These are phyloP conservation scores for Ampelocalamus luodianensis DNA, from an alignment of 176 grass and related monocot genomes.

Conservation along the genomic window DNA sequence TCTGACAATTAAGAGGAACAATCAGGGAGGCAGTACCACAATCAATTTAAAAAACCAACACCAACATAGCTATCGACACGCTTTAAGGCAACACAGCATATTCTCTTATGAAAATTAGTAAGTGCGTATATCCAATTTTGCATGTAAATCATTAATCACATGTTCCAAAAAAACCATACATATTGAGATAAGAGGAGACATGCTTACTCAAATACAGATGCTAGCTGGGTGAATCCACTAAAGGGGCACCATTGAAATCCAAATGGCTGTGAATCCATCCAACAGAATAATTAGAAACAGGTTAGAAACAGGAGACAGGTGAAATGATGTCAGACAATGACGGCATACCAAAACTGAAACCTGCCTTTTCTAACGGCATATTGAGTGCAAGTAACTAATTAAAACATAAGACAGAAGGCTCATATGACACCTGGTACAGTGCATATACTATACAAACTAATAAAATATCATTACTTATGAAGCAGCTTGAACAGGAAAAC, in stretches of 20 bases:
- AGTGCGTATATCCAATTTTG: background rate
- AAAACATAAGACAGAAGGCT: constrained; percentile 1
- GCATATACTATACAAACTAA: background rate
- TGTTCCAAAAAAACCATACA: background rate
- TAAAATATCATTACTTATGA: constrained; percentile 6
- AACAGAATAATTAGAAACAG: constrained; percentile 39
- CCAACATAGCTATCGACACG: background rate
- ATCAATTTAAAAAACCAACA: background rate
- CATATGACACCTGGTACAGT: background rate
- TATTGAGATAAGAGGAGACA: constrained; percentile 42
- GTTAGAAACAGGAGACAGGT: constrained; percentile 30
- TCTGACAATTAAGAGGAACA: constrained; percentile 6
- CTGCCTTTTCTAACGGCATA: constrained; percentile 30
- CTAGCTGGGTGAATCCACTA: constrained; percentile 87
- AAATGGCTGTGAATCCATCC: constrained; percentile 76
- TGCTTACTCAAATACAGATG: constrained; percentile 93
- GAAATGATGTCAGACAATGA: constrained; percentile 22
- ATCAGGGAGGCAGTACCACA: background rate
- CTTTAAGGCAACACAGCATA: constrained; percentile 14
- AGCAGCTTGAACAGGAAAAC: constrained; percentile 19
- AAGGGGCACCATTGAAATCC: constrained; percentile 96
- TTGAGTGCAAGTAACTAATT: constrained; percentile 26
- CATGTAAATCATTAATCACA: constrained; percentile 34
- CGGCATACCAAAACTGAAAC: constrained; percentile 28
- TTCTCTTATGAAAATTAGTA: constrained; percentile 11